phyloP scores from a whole-genome alignment of 2,329 filamentous ascomycete genomes.

The Neonectria ditissima region DNA sequence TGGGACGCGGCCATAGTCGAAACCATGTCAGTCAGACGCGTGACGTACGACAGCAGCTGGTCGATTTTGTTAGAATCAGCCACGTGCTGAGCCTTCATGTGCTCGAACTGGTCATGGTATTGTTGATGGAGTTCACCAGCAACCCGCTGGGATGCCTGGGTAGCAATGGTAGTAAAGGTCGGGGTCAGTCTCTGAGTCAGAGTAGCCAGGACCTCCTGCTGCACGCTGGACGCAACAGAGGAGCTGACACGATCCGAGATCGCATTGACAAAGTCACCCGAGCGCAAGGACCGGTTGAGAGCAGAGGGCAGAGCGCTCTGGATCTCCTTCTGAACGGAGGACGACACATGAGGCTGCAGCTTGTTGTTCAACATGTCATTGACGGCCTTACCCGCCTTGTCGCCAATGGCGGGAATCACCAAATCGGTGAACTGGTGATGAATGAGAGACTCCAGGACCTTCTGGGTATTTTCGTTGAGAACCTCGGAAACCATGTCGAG shows the following conservation, averaged over 20 bases:
- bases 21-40: conserved; percentile 75
- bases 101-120: conserved; percentile 63
- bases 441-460: conserved; percentile 82
- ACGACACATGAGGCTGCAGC: conserved; percentile 74
- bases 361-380: conserved; percentile 77
- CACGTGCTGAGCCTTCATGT: conserved; percentile 62
- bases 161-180: conserved; percentile 72
- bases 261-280: conserved; percentile 76
- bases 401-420: conserved; percentile 80
- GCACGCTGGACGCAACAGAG: conserved; percentile 74
- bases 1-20: conserved; percentile 77
- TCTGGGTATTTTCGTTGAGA: conserved; percentile 73
- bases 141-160: conserved; percentile 75
- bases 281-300: conserved; percentile 67
- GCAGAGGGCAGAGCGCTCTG: conserved; percentile 77
- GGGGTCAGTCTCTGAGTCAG: conserved; percentile 75
- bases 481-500: conserved; percentile 70
- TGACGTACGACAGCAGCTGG: conserved; percentile 75
- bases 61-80: conserved; percentile 75
- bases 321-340: conserved; percentile 78
- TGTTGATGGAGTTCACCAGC: conserved; percentile 76
- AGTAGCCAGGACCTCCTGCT: conserved; percentile 73
- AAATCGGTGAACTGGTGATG: conserved; percentile 78
- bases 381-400: conserved; percentile 75
- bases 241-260: conserved; percentile 77